Evolutionary conservation across 164 flowering plant genomes (phyloP).

Genomic region (Chimonanthus praecox): DNA sequence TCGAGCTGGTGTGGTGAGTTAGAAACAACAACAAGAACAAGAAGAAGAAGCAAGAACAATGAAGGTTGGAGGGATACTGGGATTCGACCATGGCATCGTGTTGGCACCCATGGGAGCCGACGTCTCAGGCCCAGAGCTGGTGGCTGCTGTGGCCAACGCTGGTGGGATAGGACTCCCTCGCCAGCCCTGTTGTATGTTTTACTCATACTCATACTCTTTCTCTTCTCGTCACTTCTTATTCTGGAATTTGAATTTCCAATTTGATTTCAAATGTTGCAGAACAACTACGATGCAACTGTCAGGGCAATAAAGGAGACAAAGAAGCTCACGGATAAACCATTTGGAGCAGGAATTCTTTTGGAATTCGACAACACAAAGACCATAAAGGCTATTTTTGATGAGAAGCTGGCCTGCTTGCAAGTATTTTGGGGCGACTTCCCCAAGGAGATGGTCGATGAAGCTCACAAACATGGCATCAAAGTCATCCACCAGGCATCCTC

Average conservation of each 20-base stretch:
- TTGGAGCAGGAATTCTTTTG: constrained; percentile 22
- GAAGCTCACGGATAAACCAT: constrained; percentile 21
- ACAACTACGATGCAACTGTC: constrained; percentile 22
- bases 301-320: constrained; percentile 21
- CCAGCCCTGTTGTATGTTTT: constrained; percentile 23
- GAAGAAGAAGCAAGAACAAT: neutral
- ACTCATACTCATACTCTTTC: neutral
- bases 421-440: constrained; percentile 33
- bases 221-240: neutral
- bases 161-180: constrained; percentile 25
- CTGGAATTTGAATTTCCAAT: neutral
- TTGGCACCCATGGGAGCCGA: constrained; percentile 31
- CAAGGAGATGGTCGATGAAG: constrained; percentile 34
- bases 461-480: constrained; percentile 29
- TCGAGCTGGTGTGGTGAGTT: no score
- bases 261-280: constrained; percentile 5
- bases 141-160: constrained; percentile 28
- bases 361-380: constrained; percentile 20
- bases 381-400: constrained; percentile 25
- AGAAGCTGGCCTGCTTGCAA: constrained; percentile 22
- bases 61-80: constrained; percentile 23
- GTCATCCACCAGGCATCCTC: constrained; percentile 21
- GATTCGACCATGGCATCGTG: constrained; percentile 24
- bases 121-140: constrained; percentile 22
- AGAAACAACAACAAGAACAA: no score